These are phyloP conservation scores for Boletus rex-veris DNA, from an alignment of 768 basidiomycete species.

Conservation along the genomic window DNA sequence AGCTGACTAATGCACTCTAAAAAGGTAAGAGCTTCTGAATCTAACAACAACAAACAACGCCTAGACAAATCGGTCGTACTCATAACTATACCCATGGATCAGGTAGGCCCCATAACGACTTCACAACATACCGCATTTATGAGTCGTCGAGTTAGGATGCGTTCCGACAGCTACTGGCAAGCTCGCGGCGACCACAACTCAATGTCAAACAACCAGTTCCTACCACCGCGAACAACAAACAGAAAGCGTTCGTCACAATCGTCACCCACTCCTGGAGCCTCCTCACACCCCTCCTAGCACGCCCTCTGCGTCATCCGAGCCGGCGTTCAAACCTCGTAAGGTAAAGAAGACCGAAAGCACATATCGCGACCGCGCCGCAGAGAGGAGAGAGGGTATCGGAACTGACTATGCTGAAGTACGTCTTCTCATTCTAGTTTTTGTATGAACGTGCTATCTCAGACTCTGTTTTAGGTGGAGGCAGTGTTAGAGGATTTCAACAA, in stretches of 20 bases:
- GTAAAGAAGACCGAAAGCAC: slow-evolving; percentile 57
- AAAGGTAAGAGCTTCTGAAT: slow-evolving; percentile 21
- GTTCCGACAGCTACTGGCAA: slow-evolving; percentile 50
- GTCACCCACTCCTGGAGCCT: neutral
- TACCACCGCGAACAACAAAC: neutral
- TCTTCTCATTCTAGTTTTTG: neutral
- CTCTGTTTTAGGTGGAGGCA: slow-evolving; percentile 59
- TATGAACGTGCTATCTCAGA: neutral
- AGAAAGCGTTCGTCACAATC: slow-evolving; percentile 16
- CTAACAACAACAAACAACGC: slow-evolving; percentile 31
- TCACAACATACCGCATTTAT: neutral
- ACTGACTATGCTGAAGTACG: slow-evolving; percentile 73
- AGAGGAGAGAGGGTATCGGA: slow-evolving; percentile 61
- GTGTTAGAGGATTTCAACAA: slow-evolving; percentile 80
- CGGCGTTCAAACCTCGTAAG: slow-evolving; percentile 80
- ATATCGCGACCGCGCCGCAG: slow-evolving; percentile 76
- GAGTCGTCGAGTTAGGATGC: slow-evolving; percentile 44
- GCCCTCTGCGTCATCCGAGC: slow-evolving; percentile 47
- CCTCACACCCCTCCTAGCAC: slow-evolving; percentile 35
- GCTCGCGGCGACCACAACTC: slow-evolving; percentile 27
- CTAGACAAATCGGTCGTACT: neutral
- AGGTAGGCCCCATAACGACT: slow-evolving; percentile 12
- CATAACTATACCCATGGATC: slow-evolving; percentile 20
- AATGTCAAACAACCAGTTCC: slow-evolving; percentile 2
- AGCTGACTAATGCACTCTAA: slow-evolving; percentile 7